Base-by-base conservation (phyloP, 2,329 filamentous ascomycete genomes). In the Scleromitrula shiraiana region DNA sequence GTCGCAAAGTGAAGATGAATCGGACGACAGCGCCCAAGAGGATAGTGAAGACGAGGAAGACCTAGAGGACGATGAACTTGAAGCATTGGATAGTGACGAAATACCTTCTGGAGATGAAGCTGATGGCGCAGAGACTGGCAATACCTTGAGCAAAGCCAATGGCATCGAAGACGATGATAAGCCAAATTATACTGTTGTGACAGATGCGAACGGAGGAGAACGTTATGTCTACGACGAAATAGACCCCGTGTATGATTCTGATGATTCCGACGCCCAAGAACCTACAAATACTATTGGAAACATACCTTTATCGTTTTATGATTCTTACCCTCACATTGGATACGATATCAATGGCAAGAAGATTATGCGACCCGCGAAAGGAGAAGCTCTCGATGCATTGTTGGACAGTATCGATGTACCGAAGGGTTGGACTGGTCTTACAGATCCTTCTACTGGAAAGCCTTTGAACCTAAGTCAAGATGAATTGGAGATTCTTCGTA, bases 261-360 rank as follows among this genome's bases (percentile, higher is more conserved):
- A 98, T 68, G 91, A 96, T 63, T 86, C 86, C 3, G 91, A 96
- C 65, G 83, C 82, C 3, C 80, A 85, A 53, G 84, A 80, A 48
- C 79, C 83, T 23, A 75, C 74, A 43, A 98, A 98, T 69, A 97
- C 93, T 0, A 96, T 98, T 60, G 94, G 93, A 57, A 76, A 97
- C 64, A 98, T 98, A 51, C 88, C 90, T 5, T 72, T 97, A 41
- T 85, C 86, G 3, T 97, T 95, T 69, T 98, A 98, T 72, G 93
- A 98, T 66, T 85, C 88, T 29, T 98, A 96, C 65, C 93, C 93
- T 42, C 93, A 98, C 65, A 96, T 98, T 64, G 93, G 93, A 51
- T 98, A 98, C 69, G 88, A 96, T 61, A 97, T 98, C 71, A 95
- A 98, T 67, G 93, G 93, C 67, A 96, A 94, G 77, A 94, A 87